A percentile compares a stretch with the other conserved stretches of the same genome.
Evolutionary conservation across 2,329 filamentous ascomycete species (phyloP).

Genomic region (Sclerotinia subarctica): DNA sequence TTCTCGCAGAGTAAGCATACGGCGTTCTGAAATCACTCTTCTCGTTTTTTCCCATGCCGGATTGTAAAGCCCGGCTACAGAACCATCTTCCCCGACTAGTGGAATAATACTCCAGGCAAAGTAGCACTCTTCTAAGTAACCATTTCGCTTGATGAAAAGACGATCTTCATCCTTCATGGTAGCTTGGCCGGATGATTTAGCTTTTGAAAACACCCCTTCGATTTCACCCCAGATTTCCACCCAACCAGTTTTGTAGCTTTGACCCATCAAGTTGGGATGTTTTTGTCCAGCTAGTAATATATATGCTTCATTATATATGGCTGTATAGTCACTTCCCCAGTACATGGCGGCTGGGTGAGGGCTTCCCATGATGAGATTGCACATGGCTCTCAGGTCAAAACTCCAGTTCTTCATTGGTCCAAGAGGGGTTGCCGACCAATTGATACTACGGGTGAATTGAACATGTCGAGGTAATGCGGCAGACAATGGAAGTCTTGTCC

Average conservation of each 20-base stretch:
- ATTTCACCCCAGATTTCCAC: constrained; percentile 71
- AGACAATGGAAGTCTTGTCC: constrained; percentile 68
- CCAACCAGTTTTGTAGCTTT: constrained; percentile 65
- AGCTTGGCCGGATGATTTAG: constrained; percentile 67
- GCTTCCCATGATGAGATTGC: constrained; percentile 77
- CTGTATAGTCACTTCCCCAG: constrained; percentile 68
- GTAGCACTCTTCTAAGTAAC: constrained; percentile 73
- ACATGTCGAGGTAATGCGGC: constrained; percentile 67
- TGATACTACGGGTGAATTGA: constrained; percentile 64
- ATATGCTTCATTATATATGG: constrained; percentile 72
- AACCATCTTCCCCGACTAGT: constrained; percentile 69
- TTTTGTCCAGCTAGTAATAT: constrained; percentile 70
- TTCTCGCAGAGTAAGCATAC: constrained; percentile 76
- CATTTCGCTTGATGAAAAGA: constrained; percentile 66
- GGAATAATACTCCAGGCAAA: constrained; percentile 71
- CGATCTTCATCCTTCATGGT: constrained; percentile 83
- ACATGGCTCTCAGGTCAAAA: constrained; percentile 70
- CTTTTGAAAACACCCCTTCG: constrained; percentile 64
- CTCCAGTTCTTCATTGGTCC: constrained; percentile 75
- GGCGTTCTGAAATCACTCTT: constrained; percentile 71
- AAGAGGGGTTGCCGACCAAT: constrained; percentile 71
- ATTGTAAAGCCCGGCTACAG: constrained; percentile 67
- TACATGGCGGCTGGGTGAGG: constrained; percentile 75
- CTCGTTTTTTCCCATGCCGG: constrained; percentile 79
- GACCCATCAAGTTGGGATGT: constrained; percentile 73